phyloP scores from a whole-genome alignment of 2,329 filamentous ascomycete species.

The Aspergillus aculeatus region DNA sequence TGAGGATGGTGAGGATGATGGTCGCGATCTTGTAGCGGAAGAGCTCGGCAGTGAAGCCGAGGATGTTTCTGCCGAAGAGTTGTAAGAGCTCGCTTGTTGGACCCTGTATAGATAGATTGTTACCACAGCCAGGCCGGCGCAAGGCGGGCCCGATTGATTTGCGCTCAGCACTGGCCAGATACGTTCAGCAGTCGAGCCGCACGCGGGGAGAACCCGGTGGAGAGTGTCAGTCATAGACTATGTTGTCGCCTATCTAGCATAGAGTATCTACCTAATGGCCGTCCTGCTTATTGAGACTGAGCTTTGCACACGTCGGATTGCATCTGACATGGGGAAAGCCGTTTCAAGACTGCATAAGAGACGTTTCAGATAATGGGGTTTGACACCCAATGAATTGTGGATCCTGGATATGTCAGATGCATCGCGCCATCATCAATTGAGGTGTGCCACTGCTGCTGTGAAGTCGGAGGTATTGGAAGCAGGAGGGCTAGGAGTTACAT shows the following conservation, averaged over 20 bases:
- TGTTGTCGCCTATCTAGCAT: background rate
- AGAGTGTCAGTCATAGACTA: background rate
- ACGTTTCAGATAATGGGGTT: constrained; percentile 3
- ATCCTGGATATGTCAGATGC: constrained; percentile 23
- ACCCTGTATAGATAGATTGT: constrained; percentile 4
- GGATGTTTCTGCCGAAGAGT: constrained; percentile 35
- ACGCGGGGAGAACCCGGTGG: no score
- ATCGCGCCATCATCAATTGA: constrained; percentile 2
- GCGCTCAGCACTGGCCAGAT: background rate
- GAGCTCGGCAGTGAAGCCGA: constrained; percentile 48
- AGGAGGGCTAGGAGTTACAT: background rate
- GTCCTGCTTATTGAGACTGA: background rate
- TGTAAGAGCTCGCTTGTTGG: constrained; percentile 14
- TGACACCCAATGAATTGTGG: constrained; percentile 10
- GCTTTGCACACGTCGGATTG: background rate
- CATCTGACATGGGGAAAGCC: background rate
- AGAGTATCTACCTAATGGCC: constrained; percentile 9
- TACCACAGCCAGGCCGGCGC: background rate
- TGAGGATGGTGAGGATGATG: constrained; percentile 30
- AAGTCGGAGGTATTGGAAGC: background rate
- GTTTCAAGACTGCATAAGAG: constrained; percentile 11
- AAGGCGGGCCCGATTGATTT: background rate
- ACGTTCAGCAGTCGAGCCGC: no score
- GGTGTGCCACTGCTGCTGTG: background rate
- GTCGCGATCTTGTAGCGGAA: constrained; percentile 39